phyloP scores from a whole-genome alignment of 2,329 filamentous ascomycete species.

The Microdochium bolleyi region DNA sequence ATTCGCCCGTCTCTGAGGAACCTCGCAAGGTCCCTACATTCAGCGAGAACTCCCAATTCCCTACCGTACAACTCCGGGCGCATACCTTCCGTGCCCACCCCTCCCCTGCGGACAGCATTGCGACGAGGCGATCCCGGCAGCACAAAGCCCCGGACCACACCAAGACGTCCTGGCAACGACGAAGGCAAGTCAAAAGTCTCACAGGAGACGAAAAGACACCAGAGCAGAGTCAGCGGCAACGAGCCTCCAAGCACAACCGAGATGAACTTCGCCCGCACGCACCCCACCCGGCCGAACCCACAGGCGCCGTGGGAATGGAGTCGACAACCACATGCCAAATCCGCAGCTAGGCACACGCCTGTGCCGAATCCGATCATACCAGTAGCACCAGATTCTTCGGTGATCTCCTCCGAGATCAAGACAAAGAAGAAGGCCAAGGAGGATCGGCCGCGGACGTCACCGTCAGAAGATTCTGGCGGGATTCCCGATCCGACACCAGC shows the following conservation, averaged over 20 bases:
- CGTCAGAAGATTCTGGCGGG: slow-evolving; percentile 37
- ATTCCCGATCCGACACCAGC: slow-evolving; percentile 49
- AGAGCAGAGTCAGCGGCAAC: not conserved
- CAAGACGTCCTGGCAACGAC: not conserved
- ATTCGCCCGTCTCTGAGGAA: not conserved
- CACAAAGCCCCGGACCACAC: not conserved
- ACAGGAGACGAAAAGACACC: not conserved
- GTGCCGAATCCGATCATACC: not conserved
- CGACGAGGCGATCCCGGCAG: not conserved
- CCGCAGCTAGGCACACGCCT: not conserved
- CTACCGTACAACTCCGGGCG: not conserved
- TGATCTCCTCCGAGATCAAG: too few relatives aligned
- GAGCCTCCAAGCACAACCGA: not conserved
- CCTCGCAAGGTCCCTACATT: not conserved
- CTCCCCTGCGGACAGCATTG: not conserved
- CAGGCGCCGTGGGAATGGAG: not conserved
- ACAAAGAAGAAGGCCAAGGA: slow-evolving; percentile 4
- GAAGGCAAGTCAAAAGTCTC: not conserved
- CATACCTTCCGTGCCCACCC: not conserved
- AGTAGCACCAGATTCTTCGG: not conserved
- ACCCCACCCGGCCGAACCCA: not conserved
- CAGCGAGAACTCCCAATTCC: not conserved
- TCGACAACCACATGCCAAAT: not conserved
- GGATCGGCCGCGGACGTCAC: slow-evolving; percentile 2
- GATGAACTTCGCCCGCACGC: slow-evolving; percentile 26